A percentile compares a stretch with the other conserved stretches of the same genome.
Evolutionary conservation across 1,284 basidiomycete species (phyloP).

Genomic region (Austroboletus niveus): DNA sequence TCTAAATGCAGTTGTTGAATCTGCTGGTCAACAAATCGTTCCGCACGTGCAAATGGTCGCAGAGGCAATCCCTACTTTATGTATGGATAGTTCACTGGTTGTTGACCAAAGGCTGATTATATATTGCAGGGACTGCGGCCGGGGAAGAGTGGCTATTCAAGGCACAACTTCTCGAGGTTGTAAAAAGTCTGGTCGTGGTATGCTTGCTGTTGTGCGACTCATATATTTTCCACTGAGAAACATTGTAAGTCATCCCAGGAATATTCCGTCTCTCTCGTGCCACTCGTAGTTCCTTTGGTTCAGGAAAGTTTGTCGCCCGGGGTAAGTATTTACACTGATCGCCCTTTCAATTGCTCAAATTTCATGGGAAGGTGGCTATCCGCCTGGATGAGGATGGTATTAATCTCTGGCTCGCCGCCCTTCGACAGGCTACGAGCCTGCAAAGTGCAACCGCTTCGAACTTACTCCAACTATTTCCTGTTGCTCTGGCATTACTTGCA

Average conservation of each 20-base stretch:
- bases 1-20: conserved; percentile 73
- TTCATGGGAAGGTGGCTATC: conserved; percentile 52
- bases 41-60: conserved; percentile 68
- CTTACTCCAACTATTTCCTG: conserved; percentile 69
- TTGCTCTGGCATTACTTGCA: conserved; percentile 57
- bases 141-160: conserved; percentile 82
- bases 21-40: conserved; percentile 65
- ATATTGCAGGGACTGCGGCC: conserved; percentile 51
- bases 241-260: conserved; percentile 55
- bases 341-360: conserved; percentile 1
- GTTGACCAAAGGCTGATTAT: conserved; percentile 4
- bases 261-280: conserved; percentile 54
- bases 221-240: not conserved
- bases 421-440: conserved; percentile 67
- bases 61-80: conserved; percentile 70
- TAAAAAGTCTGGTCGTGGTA: conserved; percentile 73
- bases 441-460: conserved; percentile 48
- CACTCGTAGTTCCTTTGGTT: conserved; percentile 71
- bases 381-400: conserved; percentile 82
- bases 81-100: conserved; percentile 43
- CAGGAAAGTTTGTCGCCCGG: conserved; percentile 69
- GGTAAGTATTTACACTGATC: conserved; percentile 38
- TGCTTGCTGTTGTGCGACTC: conserved; percentile 14
- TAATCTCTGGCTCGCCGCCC: conserved; percentile 70
- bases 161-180: conserved; percentile 65